Conservation (phyloP, 2,329 filamentous ascomycete genomes). For the Colletotrichum nymphaeae region DNA sequence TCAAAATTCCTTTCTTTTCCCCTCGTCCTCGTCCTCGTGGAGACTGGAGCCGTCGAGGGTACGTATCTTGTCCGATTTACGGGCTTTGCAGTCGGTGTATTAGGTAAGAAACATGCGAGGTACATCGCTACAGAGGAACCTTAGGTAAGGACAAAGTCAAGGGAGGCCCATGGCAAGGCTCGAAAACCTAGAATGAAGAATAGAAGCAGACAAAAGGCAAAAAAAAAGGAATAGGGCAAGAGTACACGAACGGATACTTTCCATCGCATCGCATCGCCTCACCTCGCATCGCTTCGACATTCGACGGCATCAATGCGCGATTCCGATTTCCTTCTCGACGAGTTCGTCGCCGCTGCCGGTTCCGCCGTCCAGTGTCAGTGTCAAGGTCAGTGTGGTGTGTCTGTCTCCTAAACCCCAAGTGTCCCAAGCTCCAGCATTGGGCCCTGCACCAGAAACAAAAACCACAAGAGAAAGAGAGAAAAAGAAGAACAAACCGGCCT, state of each 20-base stretch:
- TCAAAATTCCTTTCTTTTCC: neutral
- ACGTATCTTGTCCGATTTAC: conserved; percentile 13
- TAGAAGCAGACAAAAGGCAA: neutral
- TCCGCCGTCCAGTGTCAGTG: no score
- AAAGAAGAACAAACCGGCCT: neutral
- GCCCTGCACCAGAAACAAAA: neutral
- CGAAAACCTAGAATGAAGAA: neutral
- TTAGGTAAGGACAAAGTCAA: neutral
- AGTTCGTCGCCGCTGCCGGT: neutral
- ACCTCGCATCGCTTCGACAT: neutral
- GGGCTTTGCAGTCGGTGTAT: conserved; percentile 9
- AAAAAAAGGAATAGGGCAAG: neutral
- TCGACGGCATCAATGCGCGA: conserved; percentile 1
- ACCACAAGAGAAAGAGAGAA: neutral
- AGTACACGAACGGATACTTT: neutral
- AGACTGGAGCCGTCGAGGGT: neutral
- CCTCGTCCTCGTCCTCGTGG: neutral
- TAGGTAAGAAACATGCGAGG: neutral
- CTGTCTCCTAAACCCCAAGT: neutral
- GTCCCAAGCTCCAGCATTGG: conserved; percentile 4
- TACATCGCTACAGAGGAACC: neutral
- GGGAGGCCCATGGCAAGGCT: neutral
- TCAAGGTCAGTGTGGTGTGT: neutral
- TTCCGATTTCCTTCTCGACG: conserved; percentile 1
- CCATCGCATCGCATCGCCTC: neutral